phyloP scores from a whole-genome alignment of 768 basidiomycete genomes.

The Serendipita sp. region DNA sequence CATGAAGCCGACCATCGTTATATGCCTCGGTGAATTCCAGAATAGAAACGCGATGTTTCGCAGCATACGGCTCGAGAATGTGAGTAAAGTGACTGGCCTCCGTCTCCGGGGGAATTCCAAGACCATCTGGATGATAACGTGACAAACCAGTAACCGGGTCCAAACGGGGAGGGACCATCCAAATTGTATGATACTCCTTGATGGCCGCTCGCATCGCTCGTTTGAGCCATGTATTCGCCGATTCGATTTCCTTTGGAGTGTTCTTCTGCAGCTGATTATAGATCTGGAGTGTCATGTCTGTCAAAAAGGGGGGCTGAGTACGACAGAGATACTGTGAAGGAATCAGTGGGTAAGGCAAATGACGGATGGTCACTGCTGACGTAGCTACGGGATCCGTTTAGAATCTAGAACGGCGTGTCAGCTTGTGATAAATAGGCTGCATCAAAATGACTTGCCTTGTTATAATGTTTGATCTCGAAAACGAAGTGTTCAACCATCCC shows the following conservation, averaged over 20 bases:
- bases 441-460: slow-evolving; percentile 34
- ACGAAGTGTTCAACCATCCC: slow-evolving; percentile 99
- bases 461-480: slow-evolving; percentile 96
- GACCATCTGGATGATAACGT: slow-evolving; percentile 81
- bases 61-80: slow-evolving; percentile 87
- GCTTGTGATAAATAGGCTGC: neutral
- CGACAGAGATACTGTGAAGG: slow-evolving; percentile 72
- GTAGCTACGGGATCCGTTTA: slow-evolving; percentile 85
- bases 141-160: slow-evolving; percentile 91
- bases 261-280: slow-evolving; percentile 83
- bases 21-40: slow-evolving; percentile 96
- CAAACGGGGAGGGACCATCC: slow-evolving; percentile 89
- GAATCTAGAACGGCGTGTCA: slow-evolving; percentile 27
- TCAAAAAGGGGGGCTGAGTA: slow-evolving; percentile 95
- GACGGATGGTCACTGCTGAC: slow-evolving; percentile 16
- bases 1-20: slow-evolving; percentile 66
- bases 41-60: slow-evolving; percentile 81
- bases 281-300: slow-evolving; percentile 96
- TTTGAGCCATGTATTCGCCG: slow-evolving; percentile 65
- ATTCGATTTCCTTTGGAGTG: slow-evolving; percentile 62
- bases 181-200: slow-evolving; percentile 97
- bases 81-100: slow-evolving; percentile 98
- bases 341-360: neutral
- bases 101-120: slow-evolving; percentile 96
- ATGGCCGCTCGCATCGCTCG: slow-evolving; percentile 93